These are phyloP conservation scores for Ramularia endophylla DNA, from an alignment of 2,329 filamentous ascomycete genomes.

Conservation along the genomic window DNA sequence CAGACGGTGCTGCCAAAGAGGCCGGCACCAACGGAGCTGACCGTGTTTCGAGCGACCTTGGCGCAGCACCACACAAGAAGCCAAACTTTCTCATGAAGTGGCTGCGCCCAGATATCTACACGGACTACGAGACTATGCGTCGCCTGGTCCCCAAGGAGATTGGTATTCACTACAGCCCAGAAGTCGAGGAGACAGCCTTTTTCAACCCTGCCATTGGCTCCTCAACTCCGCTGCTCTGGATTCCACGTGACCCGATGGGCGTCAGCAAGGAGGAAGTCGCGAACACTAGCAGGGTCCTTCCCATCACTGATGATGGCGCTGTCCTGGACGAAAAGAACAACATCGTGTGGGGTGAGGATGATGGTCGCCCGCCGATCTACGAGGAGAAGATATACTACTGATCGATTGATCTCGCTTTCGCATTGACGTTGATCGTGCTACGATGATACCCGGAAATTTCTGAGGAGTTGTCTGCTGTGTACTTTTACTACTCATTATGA, in stretches of 20 bases:
- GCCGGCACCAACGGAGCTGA: constrained; percentile 16
- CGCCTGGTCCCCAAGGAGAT: constrained; percentile 59
- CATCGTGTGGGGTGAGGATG: constrained; percentile 53
- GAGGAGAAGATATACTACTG: constrained; percentile 51
- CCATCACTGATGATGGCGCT: constrained; percentile 75
- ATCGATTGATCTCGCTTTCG: too few species aligned
- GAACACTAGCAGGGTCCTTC: constrained; percentile 64
- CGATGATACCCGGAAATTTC: too few species aligned
- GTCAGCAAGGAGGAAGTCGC: constrained; percentile 71
- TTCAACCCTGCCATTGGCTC: constrained; percentile 64
- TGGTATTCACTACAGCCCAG: constrained; percentile 54
- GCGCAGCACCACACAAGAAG: constrained; percentile 40
- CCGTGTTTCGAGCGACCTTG: constrained; percentile 20
- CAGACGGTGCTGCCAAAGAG: constrained; percentile 23
- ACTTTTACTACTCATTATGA: too few species aligned
- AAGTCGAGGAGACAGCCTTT: constrained; percentile 63
- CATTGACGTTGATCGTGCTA: too few species aligned
- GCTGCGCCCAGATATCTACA: constrained; percentile 71
- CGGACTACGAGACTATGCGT: constrained; percentile 65
- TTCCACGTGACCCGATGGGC: constrained; percentile 68
- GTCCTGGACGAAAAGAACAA: constrained; percentile 65
- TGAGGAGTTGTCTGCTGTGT: too few species aligned
- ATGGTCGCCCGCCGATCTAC: constrained; percentile 54
- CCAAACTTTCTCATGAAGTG: constrained; percentile 60
- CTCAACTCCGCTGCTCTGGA: constrained; percentile 69